phyloP scores from a whole-genome alignment of 768 basidiomycete species.

The Tulasnella sp. region DNA sequence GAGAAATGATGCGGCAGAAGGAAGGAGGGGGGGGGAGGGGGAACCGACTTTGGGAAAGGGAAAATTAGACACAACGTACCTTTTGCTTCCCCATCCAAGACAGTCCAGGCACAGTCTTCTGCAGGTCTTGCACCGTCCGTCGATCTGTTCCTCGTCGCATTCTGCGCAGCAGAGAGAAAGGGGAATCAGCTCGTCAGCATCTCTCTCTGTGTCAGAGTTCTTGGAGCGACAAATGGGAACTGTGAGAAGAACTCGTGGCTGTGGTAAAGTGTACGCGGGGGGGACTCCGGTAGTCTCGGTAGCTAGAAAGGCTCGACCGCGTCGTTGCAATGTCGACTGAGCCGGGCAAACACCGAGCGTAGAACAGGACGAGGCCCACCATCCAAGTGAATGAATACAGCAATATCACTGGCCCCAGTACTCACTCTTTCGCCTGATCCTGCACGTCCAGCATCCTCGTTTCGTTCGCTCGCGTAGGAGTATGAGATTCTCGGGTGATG shows the following conservation, averaged over 20 bases:
- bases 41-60: background rate
- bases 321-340: slow-evolving; percentile 14
- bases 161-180: slow-evolving; percentile 12
- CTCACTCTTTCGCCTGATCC: slow-evolving; percentile 23
- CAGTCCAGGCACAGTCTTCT: slow-evolving; percentile 26
- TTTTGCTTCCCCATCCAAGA: slow-evolving; percentile 27
- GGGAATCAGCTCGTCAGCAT: background rate
- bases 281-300: background rate
- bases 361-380: background rate
- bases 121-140: slow-evolving; percentile 29
- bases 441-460: slow-evolving; percentile 24
- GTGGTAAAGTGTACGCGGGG: background rate
- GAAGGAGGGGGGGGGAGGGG: background rate
- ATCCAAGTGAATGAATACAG: too few species aligned
- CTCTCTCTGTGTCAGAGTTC: too few species aligned
- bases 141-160: slow-evolving; percentile 28
- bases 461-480: slow-evolving; percentile 14
- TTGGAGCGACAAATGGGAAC: background rate
- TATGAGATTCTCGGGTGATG: background rate
- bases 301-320: background rate
- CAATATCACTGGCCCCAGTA: background rate
- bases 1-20: slow-evolving; percentile 12
- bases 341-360: slow-evolving; percentile 14
- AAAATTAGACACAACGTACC: background rate
- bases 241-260: slow-evolving; percentile 1